A percentile compares a stretch with the other conserved stretches of the same genome.
phyloP scores from a whole-genome alignment of 371 early-diverging fungal genomes.

The Mortierella sp. region DNA sequence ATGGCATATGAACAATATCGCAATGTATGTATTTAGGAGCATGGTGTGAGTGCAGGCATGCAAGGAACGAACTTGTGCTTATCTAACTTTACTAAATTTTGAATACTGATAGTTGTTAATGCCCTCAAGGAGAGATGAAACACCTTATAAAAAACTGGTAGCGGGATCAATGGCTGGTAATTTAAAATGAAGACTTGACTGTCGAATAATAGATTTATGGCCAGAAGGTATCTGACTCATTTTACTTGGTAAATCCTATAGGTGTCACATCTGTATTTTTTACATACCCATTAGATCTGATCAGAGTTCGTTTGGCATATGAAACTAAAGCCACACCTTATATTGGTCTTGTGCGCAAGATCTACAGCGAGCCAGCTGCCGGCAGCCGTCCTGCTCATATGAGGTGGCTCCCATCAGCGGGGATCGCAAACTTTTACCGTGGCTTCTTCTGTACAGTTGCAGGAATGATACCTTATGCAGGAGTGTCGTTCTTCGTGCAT shows the following conservation, averaged over 20 bases:
- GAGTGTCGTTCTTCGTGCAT: constrained; percentile 89
- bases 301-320: constrained; percentile 95
- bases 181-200: not conserved
- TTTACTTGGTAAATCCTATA: constrained; percentile 24
- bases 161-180: constrained; percentile 88
- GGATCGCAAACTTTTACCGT: constrained; percentile 68
- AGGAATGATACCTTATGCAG: constrained; percentile 98
- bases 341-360: constrained; percentile 57
- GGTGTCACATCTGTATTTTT: constrained; percentile 92
- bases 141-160: constrained; percentile 69
- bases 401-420: constrained; percentile 3
- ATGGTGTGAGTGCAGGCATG: not conserved
- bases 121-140: constrained; percentile 75
- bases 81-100: not conserved
- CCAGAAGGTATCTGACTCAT: not conserved
- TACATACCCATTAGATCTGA: constrained; percentile 95
- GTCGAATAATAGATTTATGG: not conserved
- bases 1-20: constrained; percentile 93
- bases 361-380: constrained; percentile 65
- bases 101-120: constrained; percentile 65
- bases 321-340: constrained; percentile 63
- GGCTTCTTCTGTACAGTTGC: constrained; percentile 92
- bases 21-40: constrained; percentile 60
- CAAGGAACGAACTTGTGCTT: constrained; percentile 4
- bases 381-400: constrained; percentile 4